These are phyloP conservation scores for Naganishia randhawae DNA, from an alignment of 768 basidiomycete genomes.

Conservation along the genomic window DNA sequence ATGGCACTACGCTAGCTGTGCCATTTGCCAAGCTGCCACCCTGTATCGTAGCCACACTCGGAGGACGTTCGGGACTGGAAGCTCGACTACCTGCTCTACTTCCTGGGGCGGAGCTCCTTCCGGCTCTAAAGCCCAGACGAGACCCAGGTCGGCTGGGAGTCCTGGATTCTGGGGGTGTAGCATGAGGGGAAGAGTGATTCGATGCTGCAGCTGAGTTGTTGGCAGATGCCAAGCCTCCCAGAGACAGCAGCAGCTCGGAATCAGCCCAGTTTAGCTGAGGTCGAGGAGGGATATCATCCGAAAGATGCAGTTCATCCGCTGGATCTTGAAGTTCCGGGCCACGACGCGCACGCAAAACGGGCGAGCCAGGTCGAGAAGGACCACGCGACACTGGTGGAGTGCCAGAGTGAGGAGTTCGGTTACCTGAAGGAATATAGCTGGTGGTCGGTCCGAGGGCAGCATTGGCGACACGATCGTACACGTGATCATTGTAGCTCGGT, in stretches of 20 bases:
- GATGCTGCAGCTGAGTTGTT: conserved; percentile 40
- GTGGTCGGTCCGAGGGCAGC: conserved; percentile 31
- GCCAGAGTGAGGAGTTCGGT: conserved; percentile 24
- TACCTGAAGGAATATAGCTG: conserved; percentile 26
- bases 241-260: conserved; percentile 71
- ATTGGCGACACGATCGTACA: conserved; percentile 70
- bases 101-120: conserved; percentile 43
- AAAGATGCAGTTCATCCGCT: conserved; percentile 25
- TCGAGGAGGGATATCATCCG: conserved; percentile 41
- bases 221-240: conserved; percentile 54
- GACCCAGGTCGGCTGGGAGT: conserved; percentile 46
- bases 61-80: conserved; percentile 60
- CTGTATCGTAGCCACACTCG: neutral
- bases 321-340: neutral
- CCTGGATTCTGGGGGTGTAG: conserved; percentile 48
- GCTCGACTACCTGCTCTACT: conserved; percentile 55
- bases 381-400: conserved; percentile 28
- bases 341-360: conserved; percentile 18
- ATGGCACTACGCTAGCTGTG: conserved; percentile 52
- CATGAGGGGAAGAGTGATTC: conserved; percentile 36
- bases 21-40: conserved; percentile 37
- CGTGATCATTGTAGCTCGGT: conserved; percentile 83
- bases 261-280: conserved; percentile 62
- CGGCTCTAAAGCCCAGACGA: conserved; percentile 41
- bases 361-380: conserved; percentile 35